Conservation (phyloP, 148 eudicot species). For the Heliosperma pusillum region DNA sequence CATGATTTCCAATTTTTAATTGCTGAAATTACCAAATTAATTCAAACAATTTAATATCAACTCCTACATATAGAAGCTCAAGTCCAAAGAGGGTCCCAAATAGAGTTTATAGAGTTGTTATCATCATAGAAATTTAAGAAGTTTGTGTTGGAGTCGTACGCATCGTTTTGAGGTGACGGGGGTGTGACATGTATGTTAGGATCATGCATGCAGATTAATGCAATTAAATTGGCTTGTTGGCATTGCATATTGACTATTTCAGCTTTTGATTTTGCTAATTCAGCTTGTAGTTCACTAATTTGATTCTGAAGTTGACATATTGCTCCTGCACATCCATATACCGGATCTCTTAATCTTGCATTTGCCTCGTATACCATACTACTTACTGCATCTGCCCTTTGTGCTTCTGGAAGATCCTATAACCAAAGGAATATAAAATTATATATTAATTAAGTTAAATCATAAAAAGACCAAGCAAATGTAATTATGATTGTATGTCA, state of each 20-base stretch:
- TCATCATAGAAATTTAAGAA: conserved; percentile 33
- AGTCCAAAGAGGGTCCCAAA: conserved; percentile 59
- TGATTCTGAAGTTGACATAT: conserved; percentile 55
- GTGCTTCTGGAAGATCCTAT: conserved; percentile 50
- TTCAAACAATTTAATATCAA: background rate
- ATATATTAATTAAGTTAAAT: too few species aligned
- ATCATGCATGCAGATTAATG: conserved; percentile 38
- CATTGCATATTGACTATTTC: conserved; percentile 42
- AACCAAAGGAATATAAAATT: background rate
- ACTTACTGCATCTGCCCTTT: conserved; percentile 58
- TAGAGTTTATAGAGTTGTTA: conserved; percentile 28
- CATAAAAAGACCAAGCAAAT: too few species aligned
- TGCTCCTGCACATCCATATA: conserved; percentile 48
- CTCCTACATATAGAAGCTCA: conserved; percentile 15
- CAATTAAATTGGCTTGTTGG: conserved; percentile 39
- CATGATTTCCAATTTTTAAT: conserved; percentile 14
- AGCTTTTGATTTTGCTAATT: conserved; percentile 46
- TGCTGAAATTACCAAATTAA: conserved; percentile 14
- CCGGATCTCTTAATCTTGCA: conserved; percentile 48
- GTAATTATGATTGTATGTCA: too few species aligned
- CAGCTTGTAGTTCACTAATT: conserved; percentile 49
- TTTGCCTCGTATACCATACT: conserved; percentile 69
- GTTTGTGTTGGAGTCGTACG: conserved; percentile 13
- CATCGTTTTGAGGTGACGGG: conserved; percentile 21
- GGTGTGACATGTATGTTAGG: conserved; percentile 22